Evolutionary conservation across 2,329 filamentous ascomycete species (phyloP).

Genomic region (Tolypocladium capitatum): DNA sequence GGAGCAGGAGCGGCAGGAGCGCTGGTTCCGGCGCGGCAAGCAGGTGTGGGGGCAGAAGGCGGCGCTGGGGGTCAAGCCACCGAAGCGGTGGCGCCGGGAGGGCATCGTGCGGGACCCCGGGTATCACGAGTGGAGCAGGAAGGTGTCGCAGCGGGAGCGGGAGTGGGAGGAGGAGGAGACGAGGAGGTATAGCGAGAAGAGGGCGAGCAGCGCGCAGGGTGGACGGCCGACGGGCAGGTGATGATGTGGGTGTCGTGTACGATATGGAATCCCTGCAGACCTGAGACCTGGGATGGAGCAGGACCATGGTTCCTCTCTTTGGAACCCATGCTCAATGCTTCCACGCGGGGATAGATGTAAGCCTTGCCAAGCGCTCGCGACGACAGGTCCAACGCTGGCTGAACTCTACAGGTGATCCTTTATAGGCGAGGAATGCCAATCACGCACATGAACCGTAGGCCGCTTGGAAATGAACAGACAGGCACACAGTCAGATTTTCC

Average conservation of each 20-base stretch:
- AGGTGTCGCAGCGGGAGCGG: conserved; percentile 12
- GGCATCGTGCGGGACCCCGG: conserved; percentile 32
- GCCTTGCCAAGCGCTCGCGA: too few species aligned
- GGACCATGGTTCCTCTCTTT: not conserved
- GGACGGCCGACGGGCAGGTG: not conserved
- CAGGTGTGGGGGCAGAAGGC: conserved; percentile 46
- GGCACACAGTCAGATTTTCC: not conserved
- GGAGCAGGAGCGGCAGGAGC: conserved; percentile 40
- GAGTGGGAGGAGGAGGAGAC: conserved; percentile 17
- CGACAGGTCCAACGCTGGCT: too few species aligned
- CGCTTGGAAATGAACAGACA: not conserved
- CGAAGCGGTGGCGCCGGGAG: conserved; percentile 43
- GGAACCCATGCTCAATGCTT: not conserved
- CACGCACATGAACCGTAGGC: not conserved
- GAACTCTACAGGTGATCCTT: too few species aligned
- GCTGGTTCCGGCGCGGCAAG: conserved; percentile 50
- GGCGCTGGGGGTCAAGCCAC: conserved; percentile 48
- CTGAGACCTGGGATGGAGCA: not conserved
- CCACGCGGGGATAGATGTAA: too few species aligned
- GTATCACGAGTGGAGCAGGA: conserved; percentile 24
- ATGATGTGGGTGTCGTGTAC: not conserved
- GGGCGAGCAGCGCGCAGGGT: conserved; percentile 5
- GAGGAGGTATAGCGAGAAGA: conserved; percentile 10
- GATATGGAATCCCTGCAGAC: not conserved
- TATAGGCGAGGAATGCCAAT: too few species aligned